Evolutionary conservation across 805 yeast genomes (phyloP).

Genomic region (Kluyveromyces siamensis): DNA sequence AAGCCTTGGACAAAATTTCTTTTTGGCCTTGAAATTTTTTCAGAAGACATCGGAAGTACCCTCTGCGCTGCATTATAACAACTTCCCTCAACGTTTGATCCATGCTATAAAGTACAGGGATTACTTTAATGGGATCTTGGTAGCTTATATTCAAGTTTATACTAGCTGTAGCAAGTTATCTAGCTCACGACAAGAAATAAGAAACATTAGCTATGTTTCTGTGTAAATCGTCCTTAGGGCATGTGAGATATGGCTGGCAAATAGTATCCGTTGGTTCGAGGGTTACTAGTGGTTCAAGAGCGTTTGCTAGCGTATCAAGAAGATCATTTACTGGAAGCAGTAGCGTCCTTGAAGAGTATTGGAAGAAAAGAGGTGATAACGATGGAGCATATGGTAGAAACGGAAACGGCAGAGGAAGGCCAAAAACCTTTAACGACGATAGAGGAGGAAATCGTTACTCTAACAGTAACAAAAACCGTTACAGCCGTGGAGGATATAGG

Average conservation of each 20-base stretch:
- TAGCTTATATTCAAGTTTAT: no score
- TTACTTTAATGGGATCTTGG: no score
- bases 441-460: constrained; percentile 1
- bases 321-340: not conserved
- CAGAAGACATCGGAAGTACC: no score
- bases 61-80: no score
- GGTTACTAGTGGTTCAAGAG: not conserved
- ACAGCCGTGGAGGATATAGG: not conserved
- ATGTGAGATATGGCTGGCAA: not conserved
- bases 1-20: no score
- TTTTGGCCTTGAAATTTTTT: no score
- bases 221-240: not conserved
- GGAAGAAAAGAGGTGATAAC: not conserved
- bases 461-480: not conserved
- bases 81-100: no score
- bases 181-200: no score
- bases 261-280: not conserved
- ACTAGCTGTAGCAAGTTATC: no score
- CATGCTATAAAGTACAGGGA: no score
- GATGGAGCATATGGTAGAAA: not conserved
- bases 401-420: not conserved
- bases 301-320: not conserved
- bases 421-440: constrained; percentile 6
- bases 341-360: not conserved
- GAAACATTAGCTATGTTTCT: not conserved